phyloP scores from a whole-genome alignment of 2,329 filamentous ascomycete species.

The Berkeleyomyces basicola region DNA sequence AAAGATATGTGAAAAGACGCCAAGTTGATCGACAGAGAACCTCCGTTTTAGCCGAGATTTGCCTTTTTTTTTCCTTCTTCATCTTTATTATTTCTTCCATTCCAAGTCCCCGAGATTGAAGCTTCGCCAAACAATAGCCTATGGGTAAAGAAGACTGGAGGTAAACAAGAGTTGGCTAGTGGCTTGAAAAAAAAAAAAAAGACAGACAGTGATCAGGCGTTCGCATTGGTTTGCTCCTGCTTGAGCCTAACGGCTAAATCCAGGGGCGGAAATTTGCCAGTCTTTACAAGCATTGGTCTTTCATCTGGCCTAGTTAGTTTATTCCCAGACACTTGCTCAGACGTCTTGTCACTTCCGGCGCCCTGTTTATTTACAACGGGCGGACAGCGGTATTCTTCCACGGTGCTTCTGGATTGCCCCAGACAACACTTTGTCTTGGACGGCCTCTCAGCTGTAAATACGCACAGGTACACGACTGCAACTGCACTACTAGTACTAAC shows the following conservation, averaged over 20 bases:
- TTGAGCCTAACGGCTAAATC: background rate
- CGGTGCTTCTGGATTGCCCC: too few species aligned
- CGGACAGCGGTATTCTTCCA: too few species aligned
- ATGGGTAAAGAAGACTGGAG: too few species aligned
- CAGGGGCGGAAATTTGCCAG: background rate
- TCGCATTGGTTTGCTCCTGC: background rate
- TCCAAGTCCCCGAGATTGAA: background rate
- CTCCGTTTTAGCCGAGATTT: slow-evolving; percentile 2
- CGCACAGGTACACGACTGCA: too few species aligned
- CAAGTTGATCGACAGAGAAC: background rate
- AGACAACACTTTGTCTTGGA: too few species aligned
- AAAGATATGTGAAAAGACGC: background rate
- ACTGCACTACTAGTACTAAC: too few species aligned
- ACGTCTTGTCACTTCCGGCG: too few species aligned
- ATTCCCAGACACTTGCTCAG: too few species aligned
- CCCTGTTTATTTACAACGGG: too few species aligned
- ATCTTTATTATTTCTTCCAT: background rate
- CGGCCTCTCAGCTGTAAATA: too few species aligned
- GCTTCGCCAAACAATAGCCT: too few species aligned
- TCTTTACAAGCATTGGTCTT: background rate
- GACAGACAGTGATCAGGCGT: background rate
- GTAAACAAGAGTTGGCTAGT: background rate
- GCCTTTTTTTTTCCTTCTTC: background rate
- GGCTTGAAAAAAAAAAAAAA: background rate
- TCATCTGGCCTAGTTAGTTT: background rate